Conservation (phyloP, 345 rosid species). For the Linum trigynum region DNA sequence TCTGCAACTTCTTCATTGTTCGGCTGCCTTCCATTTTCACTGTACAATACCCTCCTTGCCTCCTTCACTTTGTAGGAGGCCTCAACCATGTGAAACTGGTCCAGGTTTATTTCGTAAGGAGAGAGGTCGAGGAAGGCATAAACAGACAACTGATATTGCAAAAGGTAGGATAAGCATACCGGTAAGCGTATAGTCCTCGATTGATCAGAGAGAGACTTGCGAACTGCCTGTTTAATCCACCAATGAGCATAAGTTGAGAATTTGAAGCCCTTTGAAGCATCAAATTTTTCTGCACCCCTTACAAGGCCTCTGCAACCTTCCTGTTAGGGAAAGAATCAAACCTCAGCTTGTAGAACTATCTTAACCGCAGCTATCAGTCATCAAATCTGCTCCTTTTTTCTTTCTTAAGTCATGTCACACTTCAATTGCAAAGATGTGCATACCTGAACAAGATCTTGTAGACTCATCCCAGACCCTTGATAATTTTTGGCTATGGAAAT, state of each 20-base stretch:
- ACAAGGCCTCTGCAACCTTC: constrained; percentile 94
- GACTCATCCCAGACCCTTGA: constrained; percentile 81
- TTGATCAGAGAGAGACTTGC: constrained; percentile 76
- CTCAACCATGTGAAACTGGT: constrained; percentile 91
- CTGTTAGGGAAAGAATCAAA: constrained; percentile 26
- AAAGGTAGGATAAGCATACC: constrained; percentile 18
- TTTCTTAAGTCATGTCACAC: background rate
- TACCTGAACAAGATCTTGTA: constrained; percentile 97
- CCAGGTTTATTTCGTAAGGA: too few relatives aligned
- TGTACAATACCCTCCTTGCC: constrained; percentile 63
- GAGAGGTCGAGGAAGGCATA: too few relatives aligned
- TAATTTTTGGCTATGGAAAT: constrained; percentile 91
- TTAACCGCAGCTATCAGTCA: background rate
- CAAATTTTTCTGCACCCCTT: constrained; percentile 84
- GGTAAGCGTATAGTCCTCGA: constrained; percentile 82
- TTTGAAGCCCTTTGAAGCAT: constrained; percentile 86
- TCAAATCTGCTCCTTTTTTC: background rate
- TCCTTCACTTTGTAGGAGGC: constrained; percentile 85
- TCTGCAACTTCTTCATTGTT: constrained; percentile 73
- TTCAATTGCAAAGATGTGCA: background rate
- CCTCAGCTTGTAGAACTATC: constrained; percentile 7
- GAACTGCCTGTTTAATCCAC: constrained; percentile 93
- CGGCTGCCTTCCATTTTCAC: constrained; percentile 63
- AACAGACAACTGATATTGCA: too few relatives aligned
- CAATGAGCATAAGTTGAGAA: constrained; percentile 95